Evolutionary conservation across 2,329 filamentous ascomycete genomes (phyloP).

Genomic region (Trichoderma afroharzianum): DNA sequence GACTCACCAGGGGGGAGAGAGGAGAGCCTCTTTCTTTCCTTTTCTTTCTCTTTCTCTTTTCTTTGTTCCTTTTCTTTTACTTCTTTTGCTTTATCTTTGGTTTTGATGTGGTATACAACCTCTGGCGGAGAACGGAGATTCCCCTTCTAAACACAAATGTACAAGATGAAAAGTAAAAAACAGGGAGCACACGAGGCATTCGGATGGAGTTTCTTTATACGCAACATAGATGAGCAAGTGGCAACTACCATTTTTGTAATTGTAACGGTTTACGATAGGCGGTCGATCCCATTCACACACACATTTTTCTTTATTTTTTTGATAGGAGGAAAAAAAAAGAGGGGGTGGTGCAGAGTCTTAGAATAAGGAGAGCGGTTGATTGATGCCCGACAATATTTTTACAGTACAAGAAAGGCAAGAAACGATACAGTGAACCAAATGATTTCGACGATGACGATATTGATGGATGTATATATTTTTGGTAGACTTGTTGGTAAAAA

Average conservation of each 20-base stretch:
- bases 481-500: not conserved
- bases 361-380: not conserved
- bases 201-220: constrained; percentile 15
- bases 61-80: not conserved
- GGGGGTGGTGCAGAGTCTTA: not conserved
- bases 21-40: not conserved
- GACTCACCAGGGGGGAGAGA: not conserved
- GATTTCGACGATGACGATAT: not conserved
- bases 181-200: constrained; percentile 16
- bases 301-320: not conserved
- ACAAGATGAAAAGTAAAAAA: constrained; percentile 19
- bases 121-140: not conserved
- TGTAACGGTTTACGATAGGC: constrained; percentile 25
- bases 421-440: constrained; percentile 1
- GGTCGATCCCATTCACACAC: not conserved
- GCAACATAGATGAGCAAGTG: constrained; percentile 25
- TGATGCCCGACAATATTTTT: not conserved
- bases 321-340: not conserved
- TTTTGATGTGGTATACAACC: not conserved
- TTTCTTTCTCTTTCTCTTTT: not conserved
- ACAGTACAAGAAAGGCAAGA: not conserved
- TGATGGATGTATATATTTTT: not conserved
- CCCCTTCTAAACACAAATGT: not conserved
- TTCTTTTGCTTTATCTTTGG: not conserved
- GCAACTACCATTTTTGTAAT: constrained; percentile 26